A percentile compares a stretch with the other conserved stretches of the same genome.
Evolutionary conservation across 192 early-diverging fungal species (phyloP).

Genomic region (Coemansia sp.): DNA sequence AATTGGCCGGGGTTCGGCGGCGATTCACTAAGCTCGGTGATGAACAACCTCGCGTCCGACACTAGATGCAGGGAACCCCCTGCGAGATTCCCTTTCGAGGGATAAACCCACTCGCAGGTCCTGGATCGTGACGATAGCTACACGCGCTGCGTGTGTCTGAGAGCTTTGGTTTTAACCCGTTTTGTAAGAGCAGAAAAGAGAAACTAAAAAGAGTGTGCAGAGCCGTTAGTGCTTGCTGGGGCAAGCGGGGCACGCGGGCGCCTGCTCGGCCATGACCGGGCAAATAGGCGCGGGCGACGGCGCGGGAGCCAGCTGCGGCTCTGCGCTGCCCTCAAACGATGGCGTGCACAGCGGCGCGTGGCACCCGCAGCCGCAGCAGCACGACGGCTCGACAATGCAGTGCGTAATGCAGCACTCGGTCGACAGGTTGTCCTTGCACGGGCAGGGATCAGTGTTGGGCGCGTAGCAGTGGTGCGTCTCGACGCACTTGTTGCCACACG

Average conservation of each 20-base stretch:
- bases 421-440: slow-evolving; percentile 42
- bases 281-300: slow-evolving; percentile 30
- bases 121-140: slow-evolving; percentile 38
- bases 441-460: slow-evolving; percentile 32
- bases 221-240: background rate
- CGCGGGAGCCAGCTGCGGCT: slow-evolving; percentile 14
- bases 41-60: slow-evolving; percentile 27
- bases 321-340: slow-evolving; percentile 34
- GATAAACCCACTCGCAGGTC: slow-evolving; percentile 43
- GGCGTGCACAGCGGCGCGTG: slow-evolving; percentile 43
- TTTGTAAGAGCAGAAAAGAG: background rate
- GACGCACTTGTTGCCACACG: slow-evolving; percentile 43
- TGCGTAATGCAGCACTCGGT: slow-evolving; percentile 51
- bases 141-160: slow-evolving; percentile 47
- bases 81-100: slow-evolving; percentile 13
- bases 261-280: slow-evolving; percentile 19
- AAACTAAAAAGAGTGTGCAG: background rate
- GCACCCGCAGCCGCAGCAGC: slow-evolving; percentile 38
- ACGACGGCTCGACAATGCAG: slow-evolving; percentile 46
- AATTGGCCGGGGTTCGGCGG: background rate
- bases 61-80: slow-evolving; percentile 29
- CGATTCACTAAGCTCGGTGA: slow-evolving; percentile 27
- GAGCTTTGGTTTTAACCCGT: slow-evolving; percentile 8
- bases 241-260: slow-evolving; percentile 33
- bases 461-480: slow-evolving; percentile 51